These are phyloP conservation scores for Auriculariales sp. DNA, from an alignment of 768 basidiomycete genomes.

Conservation along the genomic window DNA sequence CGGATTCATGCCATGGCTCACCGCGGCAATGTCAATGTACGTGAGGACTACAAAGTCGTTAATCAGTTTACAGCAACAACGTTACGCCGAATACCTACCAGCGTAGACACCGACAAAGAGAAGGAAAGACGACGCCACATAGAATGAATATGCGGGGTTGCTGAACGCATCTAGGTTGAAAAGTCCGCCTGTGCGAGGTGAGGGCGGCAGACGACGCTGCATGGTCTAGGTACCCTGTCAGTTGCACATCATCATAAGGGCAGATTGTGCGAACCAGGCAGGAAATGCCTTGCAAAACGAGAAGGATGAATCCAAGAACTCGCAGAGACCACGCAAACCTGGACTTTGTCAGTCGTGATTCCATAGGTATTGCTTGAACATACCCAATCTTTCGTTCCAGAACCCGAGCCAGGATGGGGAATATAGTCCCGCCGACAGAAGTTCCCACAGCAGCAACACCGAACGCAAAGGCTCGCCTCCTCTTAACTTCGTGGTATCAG, in stretches of 20 bases:
- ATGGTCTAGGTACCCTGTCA: slow-evolving; percentile 1
- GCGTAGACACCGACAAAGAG: slow-evolving; percentile 10
- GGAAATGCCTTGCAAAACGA: slow-evolving; percentile 11
- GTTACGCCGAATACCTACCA: slow-evolving; percentile 8
- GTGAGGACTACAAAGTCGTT: slow-evolving; percentile 8
- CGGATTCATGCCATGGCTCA: slow-evolving; percentile 4
- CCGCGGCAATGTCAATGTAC: slow-evolving; percentile 9
- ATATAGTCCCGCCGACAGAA: slow-evolving; percentile 15
- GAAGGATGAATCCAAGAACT: slow-evolving; percentile 8
- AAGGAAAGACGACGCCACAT: slow-evolving; percentile 9
- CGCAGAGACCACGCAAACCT: slow-evolving; percentile 6
- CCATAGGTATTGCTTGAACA: background rate
- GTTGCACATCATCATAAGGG: background rate
- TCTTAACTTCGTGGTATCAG: slow-evolving; percentile 4
- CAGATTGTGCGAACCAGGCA: slow-evolving; percentile 8
- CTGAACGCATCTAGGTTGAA: slow-evolving; percentile 8
- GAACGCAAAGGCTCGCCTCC: slow-evolving; percentile 5
- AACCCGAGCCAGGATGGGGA: slow-evolving; percentile 13
- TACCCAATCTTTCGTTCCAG: slow-evolving; percentile 5
- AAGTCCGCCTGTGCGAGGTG: slow-evolving; percentile 2
- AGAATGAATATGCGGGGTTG: slow-evolving; percentile 8
- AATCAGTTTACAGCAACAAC: background rate
- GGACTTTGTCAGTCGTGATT: background rate
- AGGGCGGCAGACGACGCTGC: slow-evolving; percentile 1
- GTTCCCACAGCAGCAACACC: slow-evolving; percentile 12